phyloP scores from a whole-genome alignment of 139 green algal genomes.

The Chlamydomonas sp. region DNA sequence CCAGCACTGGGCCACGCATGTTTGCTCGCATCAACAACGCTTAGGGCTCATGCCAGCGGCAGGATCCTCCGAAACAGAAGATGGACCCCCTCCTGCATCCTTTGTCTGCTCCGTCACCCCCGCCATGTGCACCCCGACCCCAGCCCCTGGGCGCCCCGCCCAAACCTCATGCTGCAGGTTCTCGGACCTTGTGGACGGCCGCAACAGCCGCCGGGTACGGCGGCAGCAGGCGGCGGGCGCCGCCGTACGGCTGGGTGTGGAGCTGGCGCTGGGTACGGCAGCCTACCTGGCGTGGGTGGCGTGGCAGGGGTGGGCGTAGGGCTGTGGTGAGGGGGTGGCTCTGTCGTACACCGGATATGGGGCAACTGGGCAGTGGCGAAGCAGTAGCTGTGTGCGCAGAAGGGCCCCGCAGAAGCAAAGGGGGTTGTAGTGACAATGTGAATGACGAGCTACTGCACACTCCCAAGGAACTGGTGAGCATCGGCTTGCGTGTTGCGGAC shows the following conservation, averaged over 20 bases:
- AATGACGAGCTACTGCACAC: too few species aligned
- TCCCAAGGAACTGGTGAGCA: too few species aligned
- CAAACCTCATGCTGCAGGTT: neutral
- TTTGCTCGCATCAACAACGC: neutral
- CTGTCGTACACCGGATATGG: too few species aligned
- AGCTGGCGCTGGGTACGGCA: conserved; percentile 6
- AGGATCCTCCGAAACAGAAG: neutral
- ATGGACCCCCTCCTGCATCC: neutral
- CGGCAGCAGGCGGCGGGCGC: neutral
- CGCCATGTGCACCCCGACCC: neutral
- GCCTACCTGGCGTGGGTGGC: conserved; percentile 9
- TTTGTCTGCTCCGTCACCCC: neutral
- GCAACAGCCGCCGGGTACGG: conserved; percentile 9
- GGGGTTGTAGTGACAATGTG: too few species aligned
- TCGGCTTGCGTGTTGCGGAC: too few species aligned
- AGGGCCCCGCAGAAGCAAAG: too few species aligned
- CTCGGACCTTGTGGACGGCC: conserved; percentile 32
- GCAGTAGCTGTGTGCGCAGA: too few species aligned
- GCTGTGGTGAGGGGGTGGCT: too few species aligned
- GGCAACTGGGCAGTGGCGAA: too few species aligned
- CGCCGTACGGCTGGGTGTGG: neutral
- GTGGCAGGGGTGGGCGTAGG: neutral
- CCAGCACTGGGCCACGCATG: neutral
- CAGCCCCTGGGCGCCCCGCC: neutral
- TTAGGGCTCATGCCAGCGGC: neutral